These are phyloP conservation scores for Aspergillus ruber DNA, from an alignment of 2,329 filamentous ascomycete species.

Conservation along the genomic window DNA sequence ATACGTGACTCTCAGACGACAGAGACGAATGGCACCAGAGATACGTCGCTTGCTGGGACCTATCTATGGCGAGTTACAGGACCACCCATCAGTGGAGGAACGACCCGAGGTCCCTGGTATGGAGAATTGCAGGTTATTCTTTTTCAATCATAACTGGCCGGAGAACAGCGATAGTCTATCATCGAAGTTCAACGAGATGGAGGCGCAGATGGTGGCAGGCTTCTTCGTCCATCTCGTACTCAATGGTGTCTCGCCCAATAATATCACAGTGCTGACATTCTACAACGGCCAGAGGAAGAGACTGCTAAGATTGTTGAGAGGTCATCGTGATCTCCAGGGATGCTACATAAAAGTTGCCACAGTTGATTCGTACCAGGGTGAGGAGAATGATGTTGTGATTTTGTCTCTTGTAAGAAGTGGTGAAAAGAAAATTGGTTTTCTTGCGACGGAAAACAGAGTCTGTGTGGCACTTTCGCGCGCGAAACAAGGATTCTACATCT, in stretches of 20 bases:
- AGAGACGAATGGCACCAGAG: slow-evolving; percentile 67
- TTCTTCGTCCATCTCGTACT: slow-evolving; percentile 66
- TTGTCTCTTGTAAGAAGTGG: slow-evolving; percentile 75
- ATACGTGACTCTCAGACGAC: slow-evolving; percentile 59
- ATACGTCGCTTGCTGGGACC: slow-evolving; percentile 55
- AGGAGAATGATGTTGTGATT: slow-evolving; percentile 79
- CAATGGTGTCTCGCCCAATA: slow-evolving; percentile 54
- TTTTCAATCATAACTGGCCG: slow-evolving; percentile 59
- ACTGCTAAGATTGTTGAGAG: slow-evolving; percentile 46
- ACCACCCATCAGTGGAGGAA: slow-evolving; percentile 52
- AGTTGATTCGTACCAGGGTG: slow-evolving; percentile 84
- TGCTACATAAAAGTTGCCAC: slow-evolving; percentile 60
- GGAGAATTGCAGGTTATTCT: slow-evolving; percentile 54
- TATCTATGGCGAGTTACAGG: slow-evolving; percentile 55
- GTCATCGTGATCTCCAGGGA: slow-evolving; percentile 40
- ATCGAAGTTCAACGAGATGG: slow-evolving; percentile 62
- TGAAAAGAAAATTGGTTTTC: slow-evolving; percentile 60
- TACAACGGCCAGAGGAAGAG: slow-evolving; percentile 76
- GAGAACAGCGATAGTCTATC: slow-evolving; percentile 59
- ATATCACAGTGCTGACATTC: slow-evolving; percentile 78
- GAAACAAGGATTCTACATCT: slow-evolving; percentile 72
- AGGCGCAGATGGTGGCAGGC: slow-evolving; percentile 68
- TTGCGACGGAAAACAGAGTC: slow-evolving; percentile 58
- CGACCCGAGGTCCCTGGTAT: slow-evolving; percentile 56
- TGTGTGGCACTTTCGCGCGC: slow-evolving; percentile 65